Evolutionary conservation across 257 asterid genomes (phyloP).

Genomic region (Schizonepeta tenuifolia): DNA sequence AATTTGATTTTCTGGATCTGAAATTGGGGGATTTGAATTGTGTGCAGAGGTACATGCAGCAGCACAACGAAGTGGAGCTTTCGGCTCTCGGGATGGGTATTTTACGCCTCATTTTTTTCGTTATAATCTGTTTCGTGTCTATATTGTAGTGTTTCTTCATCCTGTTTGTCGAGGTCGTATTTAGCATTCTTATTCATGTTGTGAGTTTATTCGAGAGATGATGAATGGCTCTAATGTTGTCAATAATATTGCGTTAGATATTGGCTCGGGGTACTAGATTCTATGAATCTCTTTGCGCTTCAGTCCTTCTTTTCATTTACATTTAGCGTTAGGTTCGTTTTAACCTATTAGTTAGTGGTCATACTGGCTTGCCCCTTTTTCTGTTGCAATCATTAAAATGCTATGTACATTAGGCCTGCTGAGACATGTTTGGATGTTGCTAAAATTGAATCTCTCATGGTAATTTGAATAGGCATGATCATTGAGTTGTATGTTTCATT

Average conservation of each 20-base stretch:
- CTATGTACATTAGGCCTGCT: not conserved
- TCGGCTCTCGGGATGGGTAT: constrained; percentile 77
- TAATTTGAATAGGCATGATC: not conserved
- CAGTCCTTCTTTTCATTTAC: not conserved
- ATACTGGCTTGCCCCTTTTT: not conserved
- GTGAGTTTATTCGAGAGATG: not conserved
- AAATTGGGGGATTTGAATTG: constrained; percentile 19
- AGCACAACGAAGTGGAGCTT: constrained; percentile 67
- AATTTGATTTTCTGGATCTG: constrained; percentile 18
- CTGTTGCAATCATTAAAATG: not conserved
- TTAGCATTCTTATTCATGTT: not conserved
- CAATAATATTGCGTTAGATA: not conserved
- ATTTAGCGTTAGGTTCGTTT: not conserved
- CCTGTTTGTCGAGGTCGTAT: not conserved
- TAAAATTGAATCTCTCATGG: no score
- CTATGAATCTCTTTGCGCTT: not conserved
- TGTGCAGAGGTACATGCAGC: constrained; percentile 78
- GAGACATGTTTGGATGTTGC: no score
- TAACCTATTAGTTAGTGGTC: not conserved
- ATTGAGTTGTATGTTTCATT: not conserved
- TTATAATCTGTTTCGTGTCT: not conserved
- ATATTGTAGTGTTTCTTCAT: not conserved
- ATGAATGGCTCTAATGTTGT: not conserved
- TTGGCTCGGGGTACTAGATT: not conserved
- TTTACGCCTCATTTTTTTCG: not conserved